Conservation (phyloP, 345 rosid genomes). For the Schrenkiella parvula region DNA sequence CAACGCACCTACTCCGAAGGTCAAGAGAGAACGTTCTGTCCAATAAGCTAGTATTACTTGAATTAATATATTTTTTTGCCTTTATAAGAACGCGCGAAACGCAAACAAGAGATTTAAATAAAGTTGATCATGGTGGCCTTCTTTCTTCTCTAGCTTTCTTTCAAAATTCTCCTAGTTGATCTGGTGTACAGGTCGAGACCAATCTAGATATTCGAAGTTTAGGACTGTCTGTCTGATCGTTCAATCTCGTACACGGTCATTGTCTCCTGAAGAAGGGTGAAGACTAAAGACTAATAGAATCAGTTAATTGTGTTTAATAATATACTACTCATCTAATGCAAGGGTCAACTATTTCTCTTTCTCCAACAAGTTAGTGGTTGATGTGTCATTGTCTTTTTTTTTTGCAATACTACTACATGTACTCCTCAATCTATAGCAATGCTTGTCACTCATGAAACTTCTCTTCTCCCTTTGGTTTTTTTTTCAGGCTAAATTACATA, state of each 20-base stretch:
- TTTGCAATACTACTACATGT: conserved; percentile 15
- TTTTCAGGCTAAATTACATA: not conserved
- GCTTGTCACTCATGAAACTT: not conserved
- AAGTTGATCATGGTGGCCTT: too few relatives aligned
- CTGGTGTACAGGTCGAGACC: not conserved
- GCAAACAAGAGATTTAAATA: too few relatives aligned
- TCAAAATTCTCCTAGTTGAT: not conserved
- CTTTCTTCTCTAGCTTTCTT: too few relatives aligned
- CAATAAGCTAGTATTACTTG: not conserved
- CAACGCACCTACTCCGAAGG: not conserved
- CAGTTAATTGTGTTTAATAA: not conserved
- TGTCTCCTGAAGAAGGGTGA: not conserved
- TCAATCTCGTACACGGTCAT: not conserved
- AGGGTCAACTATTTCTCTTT: not conserved
- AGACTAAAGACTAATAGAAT: not conserved
- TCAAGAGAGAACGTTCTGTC: conserved; percentile 1
- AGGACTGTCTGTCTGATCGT: not conserved
- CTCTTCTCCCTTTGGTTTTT: not conserved
- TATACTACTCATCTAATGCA: not conserved
- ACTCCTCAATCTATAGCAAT: conserved; percentile 27
- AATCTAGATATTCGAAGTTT: not conserved
- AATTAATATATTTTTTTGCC: not conserved
- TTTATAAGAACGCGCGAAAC: not conserved
- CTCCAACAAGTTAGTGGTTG: conserved; percentile 26
- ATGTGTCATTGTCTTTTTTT: conserved; percentile 9